These are phyloP conservation scores for Pseudohyphozyma bogoriensis DNA, from an alignment of 768 basidiomycete genomes.

Conservation along the genomic window DNA sequence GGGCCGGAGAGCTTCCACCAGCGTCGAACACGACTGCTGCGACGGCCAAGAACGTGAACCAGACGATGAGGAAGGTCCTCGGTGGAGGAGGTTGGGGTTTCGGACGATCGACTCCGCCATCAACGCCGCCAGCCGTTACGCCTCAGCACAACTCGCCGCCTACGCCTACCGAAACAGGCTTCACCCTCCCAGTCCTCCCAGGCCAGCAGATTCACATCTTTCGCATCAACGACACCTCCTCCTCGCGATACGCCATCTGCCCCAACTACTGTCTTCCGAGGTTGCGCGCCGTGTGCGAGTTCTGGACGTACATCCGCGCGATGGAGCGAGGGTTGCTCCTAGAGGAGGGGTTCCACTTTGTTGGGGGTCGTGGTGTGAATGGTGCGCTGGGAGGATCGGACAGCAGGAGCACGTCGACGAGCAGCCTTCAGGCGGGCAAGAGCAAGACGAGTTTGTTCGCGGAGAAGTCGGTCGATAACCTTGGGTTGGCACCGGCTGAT, in stretches of 20 bases:
- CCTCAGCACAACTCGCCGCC: background rate
- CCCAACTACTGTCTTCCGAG: constrained; percentile 32
- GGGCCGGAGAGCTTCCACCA: background rate
- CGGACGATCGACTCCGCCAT: background rate
- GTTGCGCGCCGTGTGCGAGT: constrained; percentile 34
- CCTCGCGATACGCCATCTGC: constrained; percentile 28
- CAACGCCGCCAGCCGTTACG: background rate
- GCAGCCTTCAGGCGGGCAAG: too few relatives aligned
- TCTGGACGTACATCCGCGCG: constrained; percentile 32
- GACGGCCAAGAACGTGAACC: constrained; percentile 1
- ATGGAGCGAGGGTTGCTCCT: constrained; percentile 30
- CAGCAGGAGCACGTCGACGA: too few relatives aligned
- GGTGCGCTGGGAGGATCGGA: background rate
- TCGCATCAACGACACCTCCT: constrained; percentile 20
- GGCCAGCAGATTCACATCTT: constrained; percentile 30
- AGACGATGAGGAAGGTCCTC: constrained; percentile 24
- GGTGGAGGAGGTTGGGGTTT: constrained; percentile 10
- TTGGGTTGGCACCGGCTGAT: too few relatives aligned
- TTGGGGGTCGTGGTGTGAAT: constrained; percentile 2
- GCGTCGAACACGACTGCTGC: background rate
- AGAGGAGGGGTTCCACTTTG: constrained; percentile 31
- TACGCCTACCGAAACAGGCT: constrained; percentile 6
- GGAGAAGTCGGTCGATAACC: too few relatives aligned
- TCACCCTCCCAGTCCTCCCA: constrained; percentile 15
- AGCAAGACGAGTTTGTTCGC: too few relatives aligned